A percentile compares a stretch with the other conserved stretches of the same genome.
Conservation (phyloP, 768 basidiomycete genomes). For the Panaeolus papilionaceus region DNA sequence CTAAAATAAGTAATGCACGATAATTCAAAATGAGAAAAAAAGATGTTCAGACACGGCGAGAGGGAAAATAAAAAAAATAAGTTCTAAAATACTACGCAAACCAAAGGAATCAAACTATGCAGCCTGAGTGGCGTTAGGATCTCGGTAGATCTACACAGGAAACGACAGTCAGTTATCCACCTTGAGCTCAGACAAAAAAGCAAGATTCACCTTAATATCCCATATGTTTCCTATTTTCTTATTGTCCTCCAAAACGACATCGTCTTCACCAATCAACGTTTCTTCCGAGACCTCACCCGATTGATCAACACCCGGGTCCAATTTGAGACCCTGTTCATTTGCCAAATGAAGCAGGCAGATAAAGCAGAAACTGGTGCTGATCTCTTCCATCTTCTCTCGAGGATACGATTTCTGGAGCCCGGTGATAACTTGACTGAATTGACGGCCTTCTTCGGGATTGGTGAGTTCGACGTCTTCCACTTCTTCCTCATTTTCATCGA, state of each 20-base stretch:
- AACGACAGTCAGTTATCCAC: slow-evolving; percentile 16
- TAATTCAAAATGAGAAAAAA: slow-evolving; percentile 24
- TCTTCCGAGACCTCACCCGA: background rate
- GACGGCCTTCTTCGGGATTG: slow-evolving; percentile 68
- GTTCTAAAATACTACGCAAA: slow-evolving; percentile 16
- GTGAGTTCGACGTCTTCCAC: slow-evolving; percentile 45
- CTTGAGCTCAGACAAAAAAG: background rate
- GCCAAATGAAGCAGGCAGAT: slow-evolving; percentile 96
- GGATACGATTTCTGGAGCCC: slow-evolving; percentile 86
- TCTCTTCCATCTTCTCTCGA: slow-evolving; percentile 94
- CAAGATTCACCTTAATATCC: slow-evolving; percentile 64
- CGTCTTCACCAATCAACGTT: slow-evolving; percentile 11
- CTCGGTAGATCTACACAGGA: slow-evolving; percentile 50
- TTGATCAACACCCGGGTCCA: slow-evolving; percentile 56
- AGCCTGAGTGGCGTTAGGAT: slow-evolving; percentile 50
- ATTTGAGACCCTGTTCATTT: slow-evolving; percentile 93
- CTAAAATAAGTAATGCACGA: background rate
- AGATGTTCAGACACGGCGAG: background rate
- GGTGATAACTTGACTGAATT: slow-evolving; percentile 83
- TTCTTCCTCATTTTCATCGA: slow-evolving; percentile 47
- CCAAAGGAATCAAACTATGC: slow-evolving; percentile 23
- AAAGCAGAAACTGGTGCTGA: slow-evolving; percentile 99
- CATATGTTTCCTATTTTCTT: slow-evolving; percentile 74
- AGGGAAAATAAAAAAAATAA: slow-evolving; percentile 23
- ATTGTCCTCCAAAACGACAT: slow-evolving; percentile 23